Conservation (phyloP, 768 basidiomycete genomes). For the Xerocomus potaroensis region DNA sequence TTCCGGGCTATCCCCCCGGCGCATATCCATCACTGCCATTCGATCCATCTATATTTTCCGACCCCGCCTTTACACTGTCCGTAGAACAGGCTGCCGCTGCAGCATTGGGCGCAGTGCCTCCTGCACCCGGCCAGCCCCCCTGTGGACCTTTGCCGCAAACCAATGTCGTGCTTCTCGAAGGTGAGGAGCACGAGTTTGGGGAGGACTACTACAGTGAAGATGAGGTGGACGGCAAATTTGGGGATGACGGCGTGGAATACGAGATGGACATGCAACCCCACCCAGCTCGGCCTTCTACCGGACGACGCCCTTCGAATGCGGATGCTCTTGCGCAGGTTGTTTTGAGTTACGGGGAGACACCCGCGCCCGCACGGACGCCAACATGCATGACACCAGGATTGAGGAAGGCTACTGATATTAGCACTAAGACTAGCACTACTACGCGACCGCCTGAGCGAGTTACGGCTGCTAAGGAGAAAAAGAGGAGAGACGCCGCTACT, state of each 20-base stretch:
- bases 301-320: conserved; percentile 16
- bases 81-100: conserved; percentile 46
- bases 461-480: conserved; percentile 28
- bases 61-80: conserved; percentile 48
- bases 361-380: conserved; percentile 14
- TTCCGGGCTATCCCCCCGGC: conserved; percentile 39
- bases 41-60: conserved; percentile 51
- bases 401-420: conserved; percentile 14
- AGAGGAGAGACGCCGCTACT: conserved; percentile 34
- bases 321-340: conserved; percentile 36
- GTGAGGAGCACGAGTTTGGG: conserved; percentile 33
- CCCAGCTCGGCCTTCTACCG: conserved; percentile 18
- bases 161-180: conserved; percentile 36
- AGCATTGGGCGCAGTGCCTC: conserved; percentile 28
- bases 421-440: conserved; percentile 29
- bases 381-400: background rate
- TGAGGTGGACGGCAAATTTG: conserved; percentile 40
- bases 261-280: conserved; percentile 28
- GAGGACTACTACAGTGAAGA: conserved; percentile 48
- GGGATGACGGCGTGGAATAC: conserved; percentile 34
- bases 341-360: conserved; percentile 38
- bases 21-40: conserved; percentile 42
- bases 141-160: conserved; percentile 30
- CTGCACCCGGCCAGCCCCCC: conserved; percentile 30
- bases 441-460: conserved; percentile 21